Base-by-base conservation (phyloP, 83 land plant genomes). In the Picea mariana region DNA sequence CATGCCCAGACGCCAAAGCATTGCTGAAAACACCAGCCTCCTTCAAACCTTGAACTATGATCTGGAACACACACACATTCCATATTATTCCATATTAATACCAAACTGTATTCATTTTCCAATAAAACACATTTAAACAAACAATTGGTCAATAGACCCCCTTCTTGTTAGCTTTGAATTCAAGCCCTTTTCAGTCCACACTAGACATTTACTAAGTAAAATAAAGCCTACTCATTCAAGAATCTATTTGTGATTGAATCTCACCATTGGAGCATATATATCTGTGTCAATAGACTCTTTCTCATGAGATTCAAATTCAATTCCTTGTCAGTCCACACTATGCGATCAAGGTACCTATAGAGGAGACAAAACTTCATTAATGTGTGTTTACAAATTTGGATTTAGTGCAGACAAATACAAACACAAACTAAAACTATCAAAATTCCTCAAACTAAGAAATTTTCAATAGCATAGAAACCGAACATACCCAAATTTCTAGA, bases 261-360 rank as follows among this genome's bases (percentile, higher is more conserved):
- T 86, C 75, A 95, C 96, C 96, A 88, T 87, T 7, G 99, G 99
- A 20, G 92, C 95, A 90, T 92, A 97, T 92, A 97, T 44, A 97
- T 95, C 18, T 98, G 91, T 26, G 99, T 92, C 83, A 97, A 78
- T 20, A 97, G 89, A 16, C 99, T 98, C 89, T 97, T 97, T 84
- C 93, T 85, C 79, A 97, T 63, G 38, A 97, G 90, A 83, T 97
- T 97, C 73, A 93, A n/a, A 80, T 92, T 95, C 23, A 95, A 84
- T 0, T 86, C 86, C 80, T 88, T 92, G 79, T 97, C 98, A 72
- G 88, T 87, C 99, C 99, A 97, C 18, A 97, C 99, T 81, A 97
- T 87, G 78, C 86, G 98, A 68, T 97, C 98, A 31, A 84, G 88
- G 72, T 89, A 97, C 98, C 98, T 93, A 85, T 15, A 81, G 24